Evolutionary conservation across 805 yeast species (phyloP).

Genomic region (Ogataea ganodermae): DNA sequence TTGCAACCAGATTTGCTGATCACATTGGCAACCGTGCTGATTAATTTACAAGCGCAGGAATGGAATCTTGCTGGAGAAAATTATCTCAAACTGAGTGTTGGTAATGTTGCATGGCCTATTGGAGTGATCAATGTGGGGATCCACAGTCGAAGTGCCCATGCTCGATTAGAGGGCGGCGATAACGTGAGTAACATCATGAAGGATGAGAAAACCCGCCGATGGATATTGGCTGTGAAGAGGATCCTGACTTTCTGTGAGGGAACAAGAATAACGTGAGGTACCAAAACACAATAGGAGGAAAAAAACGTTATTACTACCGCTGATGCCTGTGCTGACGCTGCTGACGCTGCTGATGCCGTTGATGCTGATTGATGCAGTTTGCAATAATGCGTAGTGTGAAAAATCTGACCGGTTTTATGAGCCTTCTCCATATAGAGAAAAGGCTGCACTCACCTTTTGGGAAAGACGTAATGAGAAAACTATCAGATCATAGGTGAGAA

Average conservation of each 20-base stretch:
- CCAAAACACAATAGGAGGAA: background rate
- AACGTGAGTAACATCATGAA: slow-evolving; percentile 71
- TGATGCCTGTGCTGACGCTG: too few relatives aligned
- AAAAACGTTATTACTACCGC: background rate
- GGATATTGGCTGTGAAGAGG: slow-evolving; percentile 77
- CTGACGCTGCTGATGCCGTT: too few relatives aligned
- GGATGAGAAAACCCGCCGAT: slow-evolving; percentile 69
- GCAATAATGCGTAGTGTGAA: background rate
- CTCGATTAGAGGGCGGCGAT: slow-evolving; percentile 46
- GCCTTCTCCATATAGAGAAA: background rate
- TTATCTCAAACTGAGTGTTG: slow-evolving; percentile 76
- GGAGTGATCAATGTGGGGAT: slow-evolving; percentile 81
- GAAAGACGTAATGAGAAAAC: background rate
- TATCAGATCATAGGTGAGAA: background rate
- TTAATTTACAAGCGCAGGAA: slow-evolving; percentile 57
- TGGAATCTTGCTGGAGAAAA: slow-evolving; percentile 60
- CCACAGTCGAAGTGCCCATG: slow-evolving; percentile 69
- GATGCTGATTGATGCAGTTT: background rate
- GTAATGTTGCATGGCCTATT: slow-evolving; percentile 91
- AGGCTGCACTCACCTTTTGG: background rate
- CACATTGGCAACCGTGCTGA: slow-evolving; percentile 59
- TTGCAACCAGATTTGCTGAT: slow-evolving; percentile 46
- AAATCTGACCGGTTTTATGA: background rate
- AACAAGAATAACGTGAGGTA: background rate
- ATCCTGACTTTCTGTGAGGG: slow-evolving; percentile 58